Evolutionary conservation across 75 land plant species (phyloP).

Genomic region (Sequoiadendron giganteum): DNA sequence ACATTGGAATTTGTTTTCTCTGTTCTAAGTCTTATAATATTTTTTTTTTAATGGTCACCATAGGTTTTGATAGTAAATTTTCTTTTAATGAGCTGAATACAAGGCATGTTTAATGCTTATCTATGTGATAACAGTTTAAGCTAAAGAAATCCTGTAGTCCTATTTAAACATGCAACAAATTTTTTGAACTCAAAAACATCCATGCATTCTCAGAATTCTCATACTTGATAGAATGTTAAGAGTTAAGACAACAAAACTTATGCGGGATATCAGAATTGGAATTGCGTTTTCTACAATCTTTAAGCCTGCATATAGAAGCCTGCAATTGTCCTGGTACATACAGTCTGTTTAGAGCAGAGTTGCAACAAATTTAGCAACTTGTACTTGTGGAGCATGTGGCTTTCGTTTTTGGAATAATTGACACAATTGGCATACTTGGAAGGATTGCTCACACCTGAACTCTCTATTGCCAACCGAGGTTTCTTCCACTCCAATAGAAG

Average conservation of each 20-base stretch:
- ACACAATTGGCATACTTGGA: not conserved
- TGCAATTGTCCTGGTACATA: not conserved
- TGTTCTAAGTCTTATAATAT: not conserved
- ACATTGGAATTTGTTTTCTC: not conserved
- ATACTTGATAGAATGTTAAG: not conserved
- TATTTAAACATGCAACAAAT: not conserved
- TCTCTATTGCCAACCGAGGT: not conserved
- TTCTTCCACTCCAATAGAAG: not conserved
- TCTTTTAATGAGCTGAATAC: not conserved
- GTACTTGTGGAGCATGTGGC: not conserved
- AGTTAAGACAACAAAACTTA: not conserved
- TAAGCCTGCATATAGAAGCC: not conserved
- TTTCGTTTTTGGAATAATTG: too few relatives aligned
- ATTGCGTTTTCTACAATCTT: not conserved
- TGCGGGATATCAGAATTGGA: not conserved
- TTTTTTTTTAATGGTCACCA: not conserved
- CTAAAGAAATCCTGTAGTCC: not conserved
- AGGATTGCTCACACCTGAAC: not conserved
- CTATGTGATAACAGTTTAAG: not conserved
- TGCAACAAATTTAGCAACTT: not conserved
- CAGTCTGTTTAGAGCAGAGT: not conserved
- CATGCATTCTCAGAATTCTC: not conserved
- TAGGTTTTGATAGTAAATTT: not conserved
- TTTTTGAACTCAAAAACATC: not conserved
- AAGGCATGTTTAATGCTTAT: not conserved